Evolutionary conservation across 768 basidiomycete species (phyloP).

Genomic region (Tremella fuciformis): DNA sequence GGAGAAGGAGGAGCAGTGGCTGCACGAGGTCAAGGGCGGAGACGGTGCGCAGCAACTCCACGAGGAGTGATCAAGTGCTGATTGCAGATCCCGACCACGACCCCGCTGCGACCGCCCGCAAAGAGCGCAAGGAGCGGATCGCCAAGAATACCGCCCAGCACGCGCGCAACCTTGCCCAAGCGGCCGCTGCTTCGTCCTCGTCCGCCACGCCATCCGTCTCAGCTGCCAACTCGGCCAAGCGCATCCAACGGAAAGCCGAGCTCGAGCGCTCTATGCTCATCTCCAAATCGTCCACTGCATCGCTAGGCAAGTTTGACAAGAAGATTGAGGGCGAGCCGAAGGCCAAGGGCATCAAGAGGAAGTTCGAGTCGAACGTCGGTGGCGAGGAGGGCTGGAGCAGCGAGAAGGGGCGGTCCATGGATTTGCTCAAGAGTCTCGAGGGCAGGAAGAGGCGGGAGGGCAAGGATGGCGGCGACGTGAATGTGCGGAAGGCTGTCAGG

Average conservation of each 20-base stretch:
- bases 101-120: slow-evolving; percentile 69
- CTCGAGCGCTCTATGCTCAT: slow-evolving; percentile 74
- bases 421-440: slow-evolving; percentile 74
- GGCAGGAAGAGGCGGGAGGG: slow-evolving; percentile 63
- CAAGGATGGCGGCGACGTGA: slow-evolving; percentile 62
- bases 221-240: slow-evolving; percentile 7
- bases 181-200: slow-evolving; percentile 49
- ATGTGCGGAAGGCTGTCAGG: slow-evolving; percentile 83
- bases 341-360: slow-evolving; percentile 78
- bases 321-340: slow-evolving; percentile 89
- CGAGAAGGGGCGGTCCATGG: slow-evolving; percentile 72
- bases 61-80: too few relatives aligned
- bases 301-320: slow-evolving; percentile 88
- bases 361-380: slow-evolving; percentile 83
- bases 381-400: slow-evolving; percentile 54
- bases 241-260: slow-evolving; percentile 62
- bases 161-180: slow-evolving; percentile 67
- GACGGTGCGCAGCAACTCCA: too few relatives aligned
- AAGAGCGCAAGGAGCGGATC: slow-evolving; percentile 74
- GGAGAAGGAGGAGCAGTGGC: slow-evolving; percentile 80
- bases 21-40: slow-evolving; percentile 81
- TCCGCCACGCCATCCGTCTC: slow-evolving; percentile 13
- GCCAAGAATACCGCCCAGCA: slow-evolving; percentile 81
- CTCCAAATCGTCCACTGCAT: slow-evolving; percentile 80
- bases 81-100: slow-evolving; percentile 74